phyloP scores from a whole-genome alignment of 2,329 filamentous ascomycete genomes.

The Arthrobotrys pseudoclavata region DNA sequence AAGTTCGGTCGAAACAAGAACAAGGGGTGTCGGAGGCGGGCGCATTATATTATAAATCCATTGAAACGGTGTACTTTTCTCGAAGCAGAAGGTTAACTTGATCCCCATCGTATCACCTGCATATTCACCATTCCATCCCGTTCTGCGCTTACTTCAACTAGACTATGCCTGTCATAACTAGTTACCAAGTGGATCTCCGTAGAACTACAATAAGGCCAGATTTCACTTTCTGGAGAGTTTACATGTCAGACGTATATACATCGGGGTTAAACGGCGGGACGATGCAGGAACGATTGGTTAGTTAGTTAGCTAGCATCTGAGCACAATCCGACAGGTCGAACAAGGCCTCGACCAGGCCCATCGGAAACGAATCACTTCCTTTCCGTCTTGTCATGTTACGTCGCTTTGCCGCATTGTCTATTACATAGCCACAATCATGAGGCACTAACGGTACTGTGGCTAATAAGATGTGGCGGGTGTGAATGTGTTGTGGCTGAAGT shows the following conservation, averaged over 20 bases:
- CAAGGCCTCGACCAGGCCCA: slow-evolving; percentile 1
- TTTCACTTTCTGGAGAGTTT: background rate
- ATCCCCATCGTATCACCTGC: no score
- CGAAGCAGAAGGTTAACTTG: background rate
- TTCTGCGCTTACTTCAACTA: no score
- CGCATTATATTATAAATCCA: slow-evolving; percentile 19
- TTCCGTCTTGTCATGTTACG: slow-evolving; percentile 6
- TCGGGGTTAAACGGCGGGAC: slow-evolving; percentile 2
- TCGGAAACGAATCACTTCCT: background rate
- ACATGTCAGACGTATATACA: background rate
- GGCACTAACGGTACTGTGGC: background rate
- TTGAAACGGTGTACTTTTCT: slow-evolving; percentile 27
- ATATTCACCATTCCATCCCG: no score
- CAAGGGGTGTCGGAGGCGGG: background rate
- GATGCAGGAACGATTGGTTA: background rate
- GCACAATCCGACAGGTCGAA: background rate
- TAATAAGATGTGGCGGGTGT: background rate
- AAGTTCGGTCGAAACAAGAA: background rate
- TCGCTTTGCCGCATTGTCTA: background rate
- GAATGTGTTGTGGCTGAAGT: background rate
- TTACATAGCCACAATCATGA: background rate
- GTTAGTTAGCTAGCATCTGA: background rate
- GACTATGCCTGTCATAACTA: no score
- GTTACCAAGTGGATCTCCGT: no score
- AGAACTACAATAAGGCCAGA: background rate